A percentile compares a stretch with the other conserved stretches of the same genome.
These are phyloP conservation scores for Candida dubliniensis DNA, from an alignment of 1,139 yeast genomes.

Conservation along the genomic window DNA sequence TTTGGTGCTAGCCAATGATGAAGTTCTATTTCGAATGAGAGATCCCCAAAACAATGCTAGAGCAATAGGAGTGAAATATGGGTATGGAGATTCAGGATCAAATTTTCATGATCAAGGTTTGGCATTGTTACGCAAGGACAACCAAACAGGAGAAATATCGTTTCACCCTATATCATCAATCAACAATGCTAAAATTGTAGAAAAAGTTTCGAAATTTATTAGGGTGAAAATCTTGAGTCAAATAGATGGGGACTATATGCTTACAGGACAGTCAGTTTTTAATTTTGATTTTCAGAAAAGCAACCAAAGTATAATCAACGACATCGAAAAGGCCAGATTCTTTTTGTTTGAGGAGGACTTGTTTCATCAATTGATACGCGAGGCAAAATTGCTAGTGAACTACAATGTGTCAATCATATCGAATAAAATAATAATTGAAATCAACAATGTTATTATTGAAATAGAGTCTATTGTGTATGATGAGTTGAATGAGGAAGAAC, in stretches of 20 bases:
- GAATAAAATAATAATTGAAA: conserved; percentile 65
- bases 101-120: conserved; percentile 70
- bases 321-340: conserved; percentile 62
- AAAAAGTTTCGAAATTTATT: conserved; percentile 41
- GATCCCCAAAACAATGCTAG: conserved; percentile 49
- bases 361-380: conserved; percentile 68
- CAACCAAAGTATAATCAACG: conserved; percentile 46
- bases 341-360: conserved; percentile 85
- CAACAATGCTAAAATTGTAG: conserved; percentile 21
- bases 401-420: conserved; percentile 69
- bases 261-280: conserved; percentile 49
- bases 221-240: conserved; percentile 55
- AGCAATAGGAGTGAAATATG: conserved; percentile 78
- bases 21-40: conserved; percentile 69
- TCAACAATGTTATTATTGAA: conserved; percentile 68
- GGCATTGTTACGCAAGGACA: conserved; percentile 57
- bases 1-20: conserved; percentile 55
- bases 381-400: conserved; percentile 70
- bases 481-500: conserved; percentile 44
- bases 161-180: conserved; percentile 31
- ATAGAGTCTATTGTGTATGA: conserved; percentile 60
- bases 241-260: conserved; percentile 51
- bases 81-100: conserved; percentile 90
- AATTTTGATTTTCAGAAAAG: conserved; percentile 19
- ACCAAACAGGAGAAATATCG: conserved; percentile 32